Evolutionary conservation across 208 protist genomes (phyloP), one percentile per base, ranked within the genome.

Genomic region (Trypanosoma grayi): DNA sequence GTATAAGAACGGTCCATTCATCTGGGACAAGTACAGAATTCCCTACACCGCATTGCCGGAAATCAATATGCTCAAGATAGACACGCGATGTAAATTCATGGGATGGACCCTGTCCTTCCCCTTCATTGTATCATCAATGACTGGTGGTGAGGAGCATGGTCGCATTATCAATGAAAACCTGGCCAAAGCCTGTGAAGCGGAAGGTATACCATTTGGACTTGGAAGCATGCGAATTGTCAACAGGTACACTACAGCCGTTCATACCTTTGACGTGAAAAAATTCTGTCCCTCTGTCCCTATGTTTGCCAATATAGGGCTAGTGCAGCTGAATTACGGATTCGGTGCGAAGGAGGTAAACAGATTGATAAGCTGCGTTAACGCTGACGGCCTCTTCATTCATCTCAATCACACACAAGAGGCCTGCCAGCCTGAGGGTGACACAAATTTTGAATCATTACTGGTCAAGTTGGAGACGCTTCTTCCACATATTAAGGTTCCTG

Each of bases 291-390:
- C 88, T 11, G 87, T 93, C 45, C 81, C 75, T 25, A 96, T 96
- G 91, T 87, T 94, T 34, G 91, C 91, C 13, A 96, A 96, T 66
- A 92, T 96, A 46, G 91, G 91, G 2, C 75, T 96, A 11, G 91
- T 96, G 27, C 91, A 96, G 70, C 69, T 96, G 34, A 96, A 96
- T 75, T 96, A 96, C 70, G 91, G 91, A n/a, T 94, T 96, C 45
- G 87, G 87, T 20, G 73, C 73, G 4, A 75, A 76, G 31, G 85
- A 96, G 63, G 63, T 96, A 30, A 94, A 94, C 60, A 83, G 87
- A 24, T 69, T 96, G 14, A 73, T 94, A 16, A 66, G 90, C 48
- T 75, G 65, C 27, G 86, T 96, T 14, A 76, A 83, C 5, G 91
- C 91, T 8, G 91, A 96, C 43, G 91, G 84, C 14, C 69, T 96